These are phyloP conservation scores for Cutaneotrichosporon cavernicola DNA, from an alignment of 1,284 basidiomycete species.

Conservation along the genomic window DNA sequence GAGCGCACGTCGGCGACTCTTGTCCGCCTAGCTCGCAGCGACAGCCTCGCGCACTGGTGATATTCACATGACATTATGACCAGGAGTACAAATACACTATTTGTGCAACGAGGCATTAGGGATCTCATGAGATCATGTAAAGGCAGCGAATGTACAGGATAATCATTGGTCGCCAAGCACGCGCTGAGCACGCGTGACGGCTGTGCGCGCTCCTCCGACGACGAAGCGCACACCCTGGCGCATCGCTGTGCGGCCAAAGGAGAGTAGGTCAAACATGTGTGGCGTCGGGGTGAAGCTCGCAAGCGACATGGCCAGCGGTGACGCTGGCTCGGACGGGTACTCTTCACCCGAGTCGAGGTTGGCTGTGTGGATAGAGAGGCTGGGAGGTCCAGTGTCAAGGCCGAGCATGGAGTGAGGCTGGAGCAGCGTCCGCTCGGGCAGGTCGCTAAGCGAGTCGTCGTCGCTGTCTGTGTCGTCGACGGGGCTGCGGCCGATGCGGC, in stretches of 20 bases:
- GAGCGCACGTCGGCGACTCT: not conserved
- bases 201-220: conserved; percentile 16
- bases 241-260: conserved; percentile 40
- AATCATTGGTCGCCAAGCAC: conserved; percentile 8
- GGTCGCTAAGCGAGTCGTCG: conserved; percentile 18
- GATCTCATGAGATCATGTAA: conserved; percentile 2
- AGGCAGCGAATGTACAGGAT: not conserved
- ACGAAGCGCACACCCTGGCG: conserved; percentile 36
- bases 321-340: conserved; percentile 30
- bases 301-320: conserved; percentile 38
- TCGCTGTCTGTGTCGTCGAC: conserved; percentile 9
- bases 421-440: conserved; percentile 17
- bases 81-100: conserved; percentile 13
- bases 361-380: conserved; percentile 4
- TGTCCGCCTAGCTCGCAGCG: not conserved
- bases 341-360: conserved; percentile 1
- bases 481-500: conserved; percentile 18
- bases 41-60: conserved; percentile 1
- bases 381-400: conserved; percentile 13
- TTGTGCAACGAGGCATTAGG: conserved; percentile 8
- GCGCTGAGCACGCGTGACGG: conserved; percentile 9
- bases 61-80: conserved; percentile 12
- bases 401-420: conserved; percentile 17
- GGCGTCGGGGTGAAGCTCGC: conserved; percentile 48
- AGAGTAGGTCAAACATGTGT: conserved; percentile 45